These are phyloP conservation scores for Alternaria angustiovoidea DNA, from an alignment of 2,329 filamentous ascomycete genomes.

Conservation along the genomic window DNA sequence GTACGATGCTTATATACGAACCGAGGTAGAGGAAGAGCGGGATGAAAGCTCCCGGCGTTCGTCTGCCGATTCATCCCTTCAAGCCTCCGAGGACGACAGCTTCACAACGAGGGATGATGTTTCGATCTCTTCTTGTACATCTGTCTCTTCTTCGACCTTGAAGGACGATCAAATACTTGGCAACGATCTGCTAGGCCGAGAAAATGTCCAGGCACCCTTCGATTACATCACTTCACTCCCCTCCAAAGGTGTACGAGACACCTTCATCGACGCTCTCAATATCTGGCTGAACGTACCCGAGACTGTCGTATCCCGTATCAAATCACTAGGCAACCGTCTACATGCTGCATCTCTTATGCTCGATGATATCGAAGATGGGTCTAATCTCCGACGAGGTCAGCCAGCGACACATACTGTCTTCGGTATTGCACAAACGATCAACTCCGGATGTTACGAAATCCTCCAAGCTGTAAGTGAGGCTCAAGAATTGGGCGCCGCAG, in stretches of 20 bases:
- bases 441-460: neutral
- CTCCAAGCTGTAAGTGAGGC: neutral
- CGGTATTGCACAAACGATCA: neutral
- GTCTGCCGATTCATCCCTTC: too few species aligned
- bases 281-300: neutral
- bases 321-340: neutral
- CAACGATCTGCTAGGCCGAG: too few species aligned
- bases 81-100: too few species aligned
- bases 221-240: neutral
- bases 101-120: too few species aligned
- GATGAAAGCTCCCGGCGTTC: too few species aligned
- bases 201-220: neutral
- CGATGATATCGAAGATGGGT: neutral
- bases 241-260: neutral
- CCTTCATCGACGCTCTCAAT: neutral
- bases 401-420: neutral
- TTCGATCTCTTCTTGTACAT: too few species aligned
- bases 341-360: neutral
- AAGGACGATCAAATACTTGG: too few species aligned
- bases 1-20: neutral
- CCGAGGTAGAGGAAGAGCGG: too few species aligned
- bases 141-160: too few species aligned
- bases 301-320: neutral
- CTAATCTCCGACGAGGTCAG: neutral
- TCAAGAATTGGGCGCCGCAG: too few species aligned